phyloP scores from a whole-genome alignment of 2,329 filamentous ascomycete species.

The Fusarium anthophilum region DNA sequence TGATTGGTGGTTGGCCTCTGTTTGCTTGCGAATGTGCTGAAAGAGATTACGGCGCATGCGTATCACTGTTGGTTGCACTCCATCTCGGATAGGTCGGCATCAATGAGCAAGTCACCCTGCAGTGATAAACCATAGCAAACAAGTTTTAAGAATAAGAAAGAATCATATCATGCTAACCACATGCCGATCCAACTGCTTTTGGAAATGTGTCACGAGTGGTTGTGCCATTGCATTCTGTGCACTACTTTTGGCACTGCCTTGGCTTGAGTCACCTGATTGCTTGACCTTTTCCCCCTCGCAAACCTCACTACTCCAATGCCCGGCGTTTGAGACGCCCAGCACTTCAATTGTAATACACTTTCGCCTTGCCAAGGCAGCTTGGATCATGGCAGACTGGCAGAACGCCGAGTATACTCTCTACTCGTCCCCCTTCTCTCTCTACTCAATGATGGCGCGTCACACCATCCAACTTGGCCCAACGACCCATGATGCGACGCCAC shows the following conservation, averaged over 20 bases:
- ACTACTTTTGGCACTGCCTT: background rate
- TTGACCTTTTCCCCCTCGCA: background rate
- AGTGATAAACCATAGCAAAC: background rate
- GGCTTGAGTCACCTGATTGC: background rate
- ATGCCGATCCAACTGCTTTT: background rate
- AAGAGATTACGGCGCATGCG: background rate
- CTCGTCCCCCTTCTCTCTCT: constrained; percentile 21
- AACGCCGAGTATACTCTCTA: constrained; percentile 23
- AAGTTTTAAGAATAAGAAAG: background rate
- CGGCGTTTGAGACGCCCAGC: background rate
- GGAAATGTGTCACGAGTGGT: background rate
- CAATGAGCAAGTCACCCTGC: background rate
- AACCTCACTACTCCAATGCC: background rate
- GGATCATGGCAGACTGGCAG: constrained; percentile 1
- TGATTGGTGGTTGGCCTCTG: background rate
- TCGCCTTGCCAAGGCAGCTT: background rate
- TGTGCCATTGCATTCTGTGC: too few relatives aligned
- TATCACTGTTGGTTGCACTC: background rate
- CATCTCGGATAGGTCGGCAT: background rate
- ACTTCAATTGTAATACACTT: background rate
- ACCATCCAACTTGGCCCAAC: constrained; percentile 13
- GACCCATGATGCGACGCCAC: background rate
- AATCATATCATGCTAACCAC: background rate
- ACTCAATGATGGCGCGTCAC: constrained; percentile 24
- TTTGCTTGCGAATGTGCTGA: background rate